phyloP scores from a whole-genome alignment of 1,139 yeast genomes.

The Yamadazyma diospyri region DNA sequence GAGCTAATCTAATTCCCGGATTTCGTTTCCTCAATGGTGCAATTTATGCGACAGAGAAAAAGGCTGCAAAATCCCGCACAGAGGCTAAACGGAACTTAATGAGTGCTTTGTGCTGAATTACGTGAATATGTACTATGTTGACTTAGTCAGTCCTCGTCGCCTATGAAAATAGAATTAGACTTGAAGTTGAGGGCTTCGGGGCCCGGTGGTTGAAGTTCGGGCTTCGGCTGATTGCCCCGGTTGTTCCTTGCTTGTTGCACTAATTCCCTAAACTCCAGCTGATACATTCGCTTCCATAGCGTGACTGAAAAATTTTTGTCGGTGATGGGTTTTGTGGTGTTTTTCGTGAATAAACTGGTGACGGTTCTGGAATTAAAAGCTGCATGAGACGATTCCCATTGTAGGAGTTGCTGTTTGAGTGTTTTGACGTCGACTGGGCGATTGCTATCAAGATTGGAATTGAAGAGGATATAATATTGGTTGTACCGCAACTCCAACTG shows the following conservation, averaged over 20 bases:
- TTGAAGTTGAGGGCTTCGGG: neutral
- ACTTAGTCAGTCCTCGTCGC: neutral
- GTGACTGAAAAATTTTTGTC: constrained; percentile 41
- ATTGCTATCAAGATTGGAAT: constrained; percentile 78
- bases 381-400: constrained; percentile 65
- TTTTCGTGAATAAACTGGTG: constrained; percentile 22
- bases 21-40: constrained; percentile 1
- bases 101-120: no score
- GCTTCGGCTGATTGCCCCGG: neutral
- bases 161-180: neutral
- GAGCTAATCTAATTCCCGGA: no score
- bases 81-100: no score
- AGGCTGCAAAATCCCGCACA: no score
- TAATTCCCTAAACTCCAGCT: constrained; percentile 50
- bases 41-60: neutral
- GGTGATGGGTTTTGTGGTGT: constrained; percentile 25
- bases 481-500: constrained; percentile 70
- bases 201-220: neutral
- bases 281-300: constrained; percentile 51
- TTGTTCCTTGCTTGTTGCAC: constrained; percentile 47
- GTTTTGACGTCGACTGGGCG: constrained; percentile 58
- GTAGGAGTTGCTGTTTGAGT: constrained; percentile 51
- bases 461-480: constrained; percentile 77
- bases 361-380: constrained; percentile 23
- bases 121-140: no score